Evolutionary conservation across 225 moss, liverwort and hornwort genomes (phyloP), one percentile per base, ranked within the genome.

Genomic region (Sphagnum tenellum): DNA sequence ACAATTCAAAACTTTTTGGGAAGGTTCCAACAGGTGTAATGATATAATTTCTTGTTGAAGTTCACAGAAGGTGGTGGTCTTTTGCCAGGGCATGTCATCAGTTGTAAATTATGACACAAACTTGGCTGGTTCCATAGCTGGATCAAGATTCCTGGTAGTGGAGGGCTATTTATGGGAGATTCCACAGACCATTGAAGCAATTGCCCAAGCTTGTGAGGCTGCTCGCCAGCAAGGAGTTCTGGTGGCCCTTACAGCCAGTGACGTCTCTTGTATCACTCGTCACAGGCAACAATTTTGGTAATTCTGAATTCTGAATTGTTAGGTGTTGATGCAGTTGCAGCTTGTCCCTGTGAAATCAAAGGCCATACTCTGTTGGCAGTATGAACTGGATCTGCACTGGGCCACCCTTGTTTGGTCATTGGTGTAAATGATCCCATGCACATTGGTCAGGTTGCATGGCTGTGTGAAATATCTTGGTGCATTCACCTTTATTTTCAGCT

Each of bases 131-230:
- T 86, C 89, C 46, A 87, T 94, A 60, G 74, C 85, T 3, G 83
- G 74, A 56, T 89, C 91, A 2, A 81, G 76, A 75, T 72, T 94
- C 52, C 75, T 94, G 56, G 87, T 94, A 72, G 91, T 91, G n/a
- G 94, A 94, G 77, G 94, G 94, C 3, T 94, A 94, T 70, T 69
- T 94, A 67, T 94, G 89, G 91, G 94, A 94, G 73, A 82, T 94
- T 14, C 70, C 77, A 67, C 89, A 94, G 69, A 94, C 94, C 8
- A 79, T 94, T 45, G 85, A 91, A 59, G 73, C 94, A 4, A 91
- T 94, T 50, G 85, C 85, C 12, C 78, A 72, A 75, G 91, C 89
- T 50, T 94, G 94, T 78, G 77, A 86, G 63, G 77, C 74, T 51
- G 89, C 94, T 8, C 81, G 86, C 44, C 71, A 82, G 57, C 79